Percentiles rank a stretch among this genome's conserved stretches.
These are phyloP conservation scores for Grigorovia transvaalensis DNA, from an alignment of 805 yeast species.

Conservation along the genomic window DNA sequence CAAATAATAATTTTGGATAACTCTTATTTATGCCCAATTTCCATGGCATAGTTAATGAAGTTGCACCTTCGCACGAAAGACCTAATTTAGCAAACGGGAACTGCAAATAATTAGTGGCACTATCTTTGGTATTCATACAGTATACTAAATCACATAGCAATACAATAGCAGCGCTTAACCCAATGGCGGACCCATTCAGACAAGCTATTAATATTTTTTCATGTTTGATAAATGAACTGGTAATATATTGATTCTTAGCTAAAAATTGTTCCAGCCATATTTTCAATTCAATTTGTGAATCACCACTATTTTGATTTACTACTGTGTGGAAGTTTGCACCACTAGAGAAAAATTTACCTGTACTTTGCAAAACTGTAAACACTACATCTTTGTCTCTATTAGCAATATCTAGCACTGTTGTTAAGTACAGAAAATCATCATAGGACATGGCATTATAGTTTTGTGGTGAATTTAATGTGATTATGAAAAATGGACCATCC, in stretches of 20 bases:
- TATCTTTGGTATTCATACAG: slow-evolving; percentile 39
- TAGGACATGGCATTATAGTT: slow-evolving; percentile 58
- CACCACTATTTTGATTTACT: slow-evolving; percentile 5
- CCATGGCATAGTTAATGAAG: slow-evolving; percentile 54
- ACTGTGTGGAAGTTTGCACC: slow-evolving; percentile 61
- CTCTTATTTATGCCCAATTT: slow-evolving; percentile 67
- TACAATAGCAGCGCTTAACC: slow-evolving; percentile 63
- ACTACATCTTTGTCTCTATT: slow-evolving; percentile 50
- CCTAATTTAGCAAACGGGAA: slow-evolving; percentile 79
- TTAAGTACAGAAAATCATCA: slow-evolving; percentile 52
- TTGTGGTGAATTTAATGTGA: slow-evolving; percentile 54
- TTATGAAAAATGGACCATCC: slow-evolving; percentile 37
- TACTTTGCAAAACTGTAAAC: slow-evolving; percentile 55
- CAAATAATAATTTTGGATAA: slow-evolving; percentile 60
- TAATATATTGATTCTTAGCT: slow-evolving; percentile 61
- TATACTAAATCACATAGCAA: slow-evolving; percentile 71
- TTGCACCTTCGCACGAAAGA: slow-evolving; percentile 72
- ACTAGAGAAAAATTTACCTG: slow-evolving; percentile 71
- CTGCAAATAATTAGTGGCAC: slow-evolving; percentile 38
- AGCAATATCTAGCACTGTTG: slow-evolving; percentile 49
- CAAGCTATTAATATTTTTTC: slow-evolving; percentile 60
- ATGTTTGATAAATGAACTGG: slow-evolving; percentile 61
- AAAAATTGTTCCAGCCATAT: slow-evolving; percentile 49
- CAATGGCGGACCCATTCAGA: slow-evolving; percentile 81
- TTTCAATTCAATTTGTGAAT: slow-evolving; percentile 21